Evolutionary conservation across 2,329 filamentous ascomycete genomes (phyloP), one percentile per base, ranked within the genome.

Genomic region (Colletotrichum sp.): DNA sequence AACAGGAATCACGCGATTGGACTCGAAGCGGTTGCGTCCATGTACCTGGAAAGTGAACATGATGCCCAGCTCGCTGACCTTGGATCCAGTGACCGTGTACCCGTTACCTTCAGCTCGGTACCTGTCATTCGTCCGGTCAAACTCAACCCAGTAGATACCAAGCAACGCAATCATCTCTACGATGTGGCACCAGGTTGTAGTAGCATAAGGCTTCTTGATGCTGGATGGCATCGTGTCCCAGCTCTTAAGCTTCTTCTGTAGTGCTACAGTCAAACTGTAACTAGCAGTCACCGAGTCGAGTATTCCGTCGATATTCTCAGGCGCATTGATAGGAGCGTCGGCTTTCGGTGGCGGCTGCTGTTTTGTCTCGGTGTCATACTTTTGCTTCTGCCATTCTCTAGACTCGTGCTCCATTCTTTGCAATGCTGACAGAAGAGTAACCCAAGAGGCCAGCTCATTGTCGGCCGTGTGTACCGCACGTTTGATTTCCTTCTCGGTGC

Each of bases 91-190:
- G 4, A 91, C 82, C 76, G 89, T 84, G 80, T 87, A 90, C 5
- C 89, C 89, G 77, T 91, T 91, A 26, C 90, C 90, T 71, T 91
- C 89, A 6, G 87, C 90, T n/a, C 87, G 87, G 66, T 91, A 89
- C 21, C 87, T 87, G 78, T 91, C 88, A 15, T 82, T 82, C 10
- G 82, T 86, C 39, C 89, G 85, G 78, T 91, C 88, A 78, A 92
- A 92, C 70, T 90, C 88, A 77, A 89, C 90, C 90, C 90, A 92
- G 81, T 92, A 87, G 9, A 92, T 85, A 9, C 90, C 89, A 18
- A 91, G 82, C 73, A 89, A 87, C 6, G 88, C 88, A 30, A 89
- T 85, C 75, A 91, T 88, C 83, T 91, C 90, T 34, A 91, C 82
- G 5, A 91, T 81, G 77, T 91, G 90, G 71, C 87, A 90, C 76